These are phyloP conservation scores for Euphrasia confusa DNA, from an alignment of 257 asterid species.

Conservation along the genomic window DNA sequence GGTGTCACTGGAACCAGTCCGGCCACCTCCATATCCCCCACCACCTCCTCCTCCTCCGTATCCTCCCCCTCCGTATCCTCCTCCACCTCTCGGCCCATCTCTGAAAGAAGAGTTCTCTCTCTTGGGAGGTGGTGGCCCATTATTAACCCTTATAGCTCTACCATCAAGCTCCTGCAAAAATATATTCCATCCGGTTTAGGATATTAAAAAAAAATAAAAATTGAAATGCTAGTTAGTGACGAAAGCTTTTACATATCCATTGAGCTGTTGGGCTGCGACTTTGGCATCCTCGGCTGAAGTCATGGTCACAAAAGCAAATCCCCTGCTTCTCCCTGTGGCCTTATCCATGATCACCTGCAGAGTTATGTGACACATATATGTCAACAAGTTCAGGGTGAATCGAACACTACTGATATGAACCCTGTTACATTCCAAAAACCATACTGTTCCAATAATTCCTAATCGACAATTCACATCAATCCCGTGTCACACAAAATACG, in stretches of 20 bases:
- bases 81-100: slow-evolving; percentile 23
- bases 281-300: slow-evolving; percentile 57
- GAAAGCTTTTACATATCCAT: slow-evolving; percentile 69
- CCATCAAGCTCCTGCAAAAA: slow-evolving; percentile 71
- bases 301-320: slow-evolving; percentile 91
- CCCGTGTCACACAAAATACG: too few relatives aligned
- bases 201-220: neutral
- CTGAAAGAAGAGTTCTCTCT: slow-evolving; percentile 48
- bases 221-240: neutral
- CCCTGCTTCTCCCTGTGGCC: slow-evolving; percentile 81
- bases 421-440: too few relatives aligned
- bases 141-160: slow-evolving; percentile 68
- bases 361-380: slow-evolving; percentile 7
- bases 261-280: slow-evolving; percentile 70
- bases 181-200: slow-evolving; percentile 8
- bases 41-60: slow-evolving; percentile 20
- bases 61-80: slow-evolving; percentile 38
- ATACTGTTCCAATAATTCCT: neutral
- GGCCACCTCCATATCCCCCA: slow-evolving; percentile 35
- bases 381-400: neutral
- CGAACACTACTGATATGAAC: too few relatives aligned
- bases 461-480: neutral
- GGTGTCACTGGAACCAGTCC: slow-evolving; percentile 27
- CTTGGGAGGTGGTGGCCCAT: slow-evolving; percentile 84
- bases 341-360: slow-evolving; percentile 91